A percentile compares a stretch with the other conserved stretches of the same genome.
Conservation (phyloP, 1,284 basidiomycete species). For the Leccinum angustisporum region DNA sequence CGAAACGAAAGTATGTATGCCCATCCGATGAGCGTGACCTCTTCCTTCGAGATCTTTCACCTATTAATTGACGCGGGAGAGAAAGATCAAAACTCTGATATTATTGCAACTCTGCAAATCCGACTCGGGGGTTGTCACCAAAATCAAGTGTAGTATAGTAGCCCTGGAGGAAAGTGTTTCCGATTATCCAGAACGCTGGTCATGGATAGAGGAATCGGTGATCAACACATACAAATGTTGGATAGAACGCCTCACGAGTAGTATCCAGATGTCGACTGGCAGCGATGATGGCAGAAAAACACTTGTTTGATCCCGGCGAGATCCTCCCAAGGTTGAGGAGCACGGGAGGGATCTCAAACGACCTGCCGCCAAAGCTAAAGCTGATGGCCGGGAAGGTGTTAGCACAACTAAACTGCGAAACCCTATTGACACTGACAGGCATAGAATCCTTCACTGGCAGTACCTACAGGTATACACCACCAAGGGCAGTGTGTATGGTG, state of each 20-base stretch:
- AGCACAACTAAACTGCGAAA: neutral
- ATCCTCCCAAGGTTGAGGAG: neutral
- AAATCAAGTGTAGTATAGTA: neutral
- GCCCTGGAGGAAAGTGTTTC: neutral
- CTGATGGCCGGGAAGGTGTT: neutral
- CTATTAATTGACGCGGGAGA: no score
- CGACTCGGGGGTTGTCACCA: neutral
- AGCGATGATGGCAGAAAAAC: neutral
- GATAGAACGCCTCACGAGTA: neutral
- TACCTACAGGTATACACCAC: neutral
- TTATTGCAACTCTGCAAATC: neutral
- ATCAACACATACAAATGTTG: neutral
- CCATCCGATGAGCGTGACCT: no score
- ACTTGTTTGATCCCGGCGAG: neutral
- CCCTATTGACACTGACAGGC: neutral
- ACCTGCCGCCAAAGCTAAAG: neutral
- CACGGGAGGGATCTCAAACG: neutral
- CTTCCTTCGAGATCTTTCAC: no score
- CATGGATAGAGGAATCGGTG: neutral
- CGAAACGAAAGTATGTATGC: no score
- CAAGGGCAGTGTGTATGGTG: neutral
- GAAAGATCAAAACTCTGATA: no score
- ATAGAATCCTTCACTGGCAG: neutral
- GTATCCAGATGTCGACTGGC: no score
- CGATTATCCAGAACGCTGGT: neutral